phyloP scores from a whole-genome alignment of 1,284 basidiomycete genomes.

The Leccinum variabile region DNA sequence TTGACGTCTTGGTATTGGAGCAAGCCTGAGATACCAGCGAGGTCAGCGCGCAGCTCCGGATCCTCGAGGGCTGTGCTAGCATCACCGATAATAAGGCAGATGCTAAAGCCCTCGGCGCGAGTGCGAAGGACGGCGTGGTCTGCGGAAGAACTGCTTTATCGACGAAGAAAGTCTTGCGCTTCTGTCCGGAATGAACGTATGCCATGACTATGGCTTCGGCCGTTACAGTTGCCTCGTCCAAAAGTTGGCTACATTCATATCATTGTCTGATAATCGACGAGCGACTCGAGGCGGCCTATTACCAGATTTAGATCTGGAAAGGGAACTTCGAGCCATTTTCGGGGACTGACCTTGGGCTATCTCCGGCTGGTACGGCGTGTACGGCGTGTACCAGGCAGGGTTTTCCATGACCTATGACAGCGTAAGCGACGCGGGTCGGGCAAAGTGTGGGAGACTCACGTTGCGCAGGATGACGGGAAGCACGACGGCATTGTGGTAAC shows the following conservation, averaged over 20 bases:
- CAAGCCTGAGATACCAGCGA: constrained; percentile 52
- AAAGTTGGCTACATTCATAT: constrained; percentile 95
- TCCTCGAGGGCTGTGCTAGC: constrained; percentile 53
- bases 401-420: constrained; percentile 85
- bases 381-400: constrained; percentile 97
- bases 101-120: constrained; percentile 88
- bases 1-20: constrained; percentile 94
- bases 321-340: constrained; percentile 6
- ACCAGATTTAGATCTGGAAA: constrained; percentile 14
- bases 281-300: constrained; percentile 88
- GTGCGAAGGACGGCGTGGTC: constrained; percentile 82
- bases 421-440: constrained; percentile 7
- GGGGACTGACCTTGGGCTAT: constrained; percentile 77
- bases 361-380: constrained; percentile 94
- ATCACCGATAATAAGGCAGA: constrained; percentile 74
- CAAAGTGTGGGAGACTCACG: constrained; percentile 44
- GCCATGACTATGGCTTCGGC: constrained; percentile 93
- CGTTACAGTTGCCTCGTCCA: constrained; percentile 92
- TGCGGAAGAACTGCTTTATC: constrained; percentile 83
- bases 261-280: constrained; percentile 98
- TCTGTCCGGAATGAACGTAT: constrained; percentile 62
- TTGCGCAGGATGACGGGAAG: constrained; percentile 93
- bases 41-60: constrained; percentile 53
- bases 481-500: constrained; percentile 93
- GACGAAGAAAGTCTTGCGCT: constrained; percentile 84